Evolutionary conservation across 1,284 basidiomycete genomes (phyloP).

Genomic region (Ceratobasidium sp.): DNA sequence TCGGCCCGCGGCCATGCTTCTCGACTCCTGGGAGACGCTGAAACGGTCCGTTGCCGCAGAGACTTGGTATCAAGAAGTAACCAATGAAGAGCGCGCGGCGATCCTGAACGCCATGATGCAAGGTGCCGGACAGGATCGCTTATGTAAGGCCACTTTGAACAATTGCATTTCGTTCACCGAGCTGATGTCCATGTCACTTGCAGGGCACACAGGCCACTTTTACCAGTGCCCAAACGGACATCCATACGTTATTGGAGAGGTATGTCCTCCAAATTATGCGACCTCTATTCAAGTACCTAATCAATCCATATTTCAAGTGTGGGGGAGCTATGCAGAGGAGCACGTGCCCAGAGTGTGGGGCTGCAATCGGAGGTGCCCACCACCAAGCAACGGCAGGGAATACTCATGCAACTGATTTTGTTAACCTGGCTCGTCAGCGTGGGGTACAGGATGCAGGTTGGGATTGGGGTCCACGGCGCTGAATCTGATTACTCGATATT

Average conservation of each 20-base stretch:
- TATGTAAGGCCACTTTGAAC: not conserved
- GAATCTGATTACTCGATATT: not conserved
- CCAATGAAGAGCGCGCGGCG: conserved; percentile 56
- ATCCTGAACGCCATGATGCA: conserved; percentile 55
- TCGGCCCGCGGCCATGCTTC: not conserved
- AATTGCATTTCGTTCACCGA: not conserved
- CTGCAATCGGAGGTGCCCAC: not conserved
- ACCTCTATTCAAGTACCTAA: not conserved
- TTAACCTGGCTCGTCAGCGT: conserved; percentile 6
- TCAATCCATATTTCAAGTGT: not conserved
- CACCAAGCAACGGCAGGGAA: not conserved
- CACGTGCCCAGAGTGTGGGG: conserved; percentile 10
- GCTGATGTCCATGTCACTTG: not conserved
- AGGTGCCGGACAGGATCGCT: not conserved
- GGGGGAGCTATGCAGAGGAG: not conserved
- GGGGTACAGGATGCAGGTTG: conserved; percentile 1
- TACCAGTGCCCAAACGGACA: conserved; percentile 14
- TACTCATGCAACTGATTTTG: conserved; percentile 1
- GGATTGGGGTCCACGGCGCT: conserved; percentile 3
- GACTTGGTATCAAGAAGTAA: conserved; percentile 55
- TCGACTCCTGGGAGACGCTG: conserved; percentile 16
- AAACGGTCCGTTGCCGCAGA: conserved; percentile 46
- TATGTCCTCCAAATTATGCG: not conserved
- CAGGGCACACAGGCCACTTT: conserved; percentile 2
- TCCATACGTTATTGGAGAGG: conserved; percentile 1